Conservation (phyloP, 257 asterid species). For the Solanum neorickii region DNA sequence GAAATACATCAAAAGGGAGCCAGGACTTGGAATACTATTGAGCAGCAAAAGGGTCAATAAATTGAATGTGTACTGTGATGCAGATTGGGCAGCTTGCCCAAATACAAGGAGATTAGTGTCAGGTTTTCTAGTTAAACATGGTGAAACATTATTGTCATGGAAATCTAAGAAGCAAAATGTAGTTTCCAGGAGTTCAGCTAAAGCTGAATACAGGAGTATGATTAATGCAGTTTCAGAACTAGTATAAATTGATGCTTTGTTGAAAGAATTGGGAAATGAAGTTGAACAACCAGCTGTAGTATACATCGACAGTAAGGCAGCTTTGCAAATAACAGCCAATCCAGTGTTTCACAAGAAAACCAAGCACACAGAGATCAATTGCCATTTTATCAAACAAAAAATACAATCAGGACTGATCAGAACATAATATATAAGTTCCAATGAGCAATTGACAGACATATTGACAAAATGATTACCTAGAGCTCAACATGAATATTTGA, state of each 20-base stretch:
- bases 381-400: neutral
- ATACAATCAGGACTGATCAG: neutral
- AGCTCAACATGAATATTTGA: neutral
- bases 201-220: neutral
- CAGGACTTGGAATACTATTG: neutral
- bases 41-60: neutral
- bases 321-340: neutral
- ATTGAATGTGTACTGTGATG: too few species aligned
- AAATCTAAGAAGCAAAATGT: neutral
- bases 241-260: neutral
- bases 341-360: neutral
- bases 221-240: neutral
- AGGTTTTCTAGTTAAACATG: too few species aligned
- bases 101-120: neutral
- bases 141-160: neutral
- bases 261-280: neutral
- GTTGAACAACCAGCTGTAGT: neutral
- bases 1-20: neutral
- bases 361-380: neutral
- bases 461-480: neutral
- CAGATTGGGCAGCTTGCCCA: neutral
- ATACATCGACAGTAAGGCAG: neutral
- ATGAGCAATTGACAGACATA: neutral
- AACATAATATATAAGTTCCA: neutral
- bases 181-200: neutral